Evolutionary conservation across 78 protist genomes (phyloP).

Genomic region (Mantamonas sphyraenae): DNA sequence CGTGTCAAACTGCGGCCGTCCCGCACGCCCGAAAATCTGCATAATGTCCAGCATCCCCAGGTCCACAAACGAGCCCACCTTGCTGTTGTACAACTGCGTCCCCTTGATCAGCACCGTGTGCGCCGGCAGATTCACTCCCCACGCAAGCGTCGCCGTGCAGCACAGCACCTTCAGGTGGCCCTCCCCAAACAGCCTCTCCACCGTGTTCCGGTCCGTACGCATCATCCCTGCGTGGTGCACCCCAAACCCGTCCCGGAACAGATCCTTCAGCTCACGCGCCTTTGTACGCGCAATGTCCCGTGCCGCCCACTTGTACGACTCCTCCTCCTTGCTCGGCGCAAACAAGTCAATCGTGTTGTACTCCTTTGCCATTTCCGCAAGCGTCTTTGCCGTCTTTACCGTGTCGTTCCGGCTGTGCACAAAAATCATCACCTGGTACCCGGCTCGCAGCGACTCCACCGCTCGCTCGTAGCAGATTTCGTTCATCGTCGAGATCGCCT

Average conservation of each 20-base stretch:
- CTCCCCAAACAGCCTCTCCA: constrained; percentile 73
- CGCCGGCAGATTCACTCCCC: constrained; percentile 99
- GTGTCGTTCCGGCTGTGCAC: constrained; percentile 95
- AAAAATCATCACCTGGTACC: constrained; percentile 92
- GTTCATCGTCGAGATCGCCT: constrained; percentile 34
- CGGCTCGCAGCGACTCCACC: constrained; percentile 9
- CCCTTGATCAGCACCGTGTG: constrained; percentile 95
- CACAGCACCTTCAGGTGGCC: constrained; percentile 64
- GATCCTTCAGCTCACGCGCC: constrained; percentile 36
- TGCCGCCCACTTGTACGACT: neutral
- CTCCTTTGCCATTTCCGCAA: constrained; percentile 71
- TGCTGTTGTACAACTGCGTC: constrained; percentile 75
- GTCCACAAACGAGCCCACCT: constrained; percentile 51
- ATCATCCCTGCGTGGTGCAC: constrained; percentile 95
- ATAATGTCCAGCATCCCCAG: constrained; percentile 88
- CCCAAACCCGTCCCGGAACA: constrained; percentile 65
- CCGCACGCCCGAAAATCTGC: constrained; percentile 92
- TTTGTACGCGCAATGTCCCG: constrained; percentile 12
- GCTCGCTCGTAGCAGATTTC: constrained; percentile 55
- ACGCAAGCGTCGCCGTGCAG: constrained; percentile 96
- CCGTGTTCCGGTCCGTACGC: constrained; percentile 80
- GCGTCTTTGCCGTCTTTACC: constrained; percentile 55
- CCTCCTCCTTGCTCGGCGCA: too few relatives aligned
- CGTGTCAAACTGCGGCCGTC: constrained; percentile 97
- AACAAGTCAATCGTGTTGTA: too few relatives aligned